Evolutionary conservation across 495 filamentous ascomycete genomes (phyloP).

Genomic region (Penicillium longicatenatum): DNA sequence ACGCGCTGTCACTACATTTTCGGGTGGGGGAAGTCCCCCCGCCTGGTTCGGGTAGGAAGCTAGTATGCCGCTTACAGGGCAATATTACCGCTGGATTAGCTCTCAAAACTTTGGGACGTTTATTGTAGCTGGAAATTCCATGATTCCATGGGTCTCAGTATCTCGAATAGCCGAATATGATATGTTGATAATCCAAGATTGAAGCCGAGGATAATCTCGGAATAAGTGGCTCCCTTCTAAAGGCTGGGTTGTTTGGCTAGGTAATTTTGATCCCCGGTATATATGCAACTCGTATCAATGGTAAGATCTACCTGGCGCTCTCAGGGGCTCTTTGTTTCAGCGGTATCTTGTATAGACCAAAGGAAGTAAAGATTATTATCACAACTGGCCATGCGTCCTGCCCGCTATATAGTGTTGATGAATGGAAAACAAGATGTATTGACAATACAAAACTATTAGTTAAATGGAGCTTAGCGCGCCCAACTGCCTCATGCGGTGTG

Average conservation of each 20-base stretch:
- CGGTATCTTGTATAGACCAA: neutral
- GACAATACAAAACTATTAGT: neutral
- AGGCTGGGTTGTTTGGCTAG: too few species aligned
- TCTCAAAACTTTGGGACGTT: neutral
- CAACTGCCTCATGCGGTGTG: conserved; percentile 7
- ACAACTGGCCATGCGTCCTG: neutral
- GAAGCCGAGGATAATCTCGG: neutral
- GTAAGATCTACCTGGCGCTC: too few species aligned
- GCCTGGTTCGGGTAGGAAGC: neutral
- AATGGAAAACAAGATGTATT: neutral
- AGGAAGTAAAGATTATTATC: neutral
- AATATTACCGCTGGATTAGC: neutral
- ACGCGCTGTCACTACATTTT: conserved; percentile 4
- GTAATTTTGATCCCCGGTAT: too few species aligned
- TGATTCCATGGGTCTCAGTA: neutral
- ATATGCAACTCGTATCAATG: too few species aligned
- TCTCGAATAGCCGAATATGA: neutral
- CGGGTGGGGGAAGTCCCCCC: conserved; percentile 1
- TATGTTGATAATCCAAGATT: neutral
- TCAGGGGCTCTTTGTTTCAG: neutral
- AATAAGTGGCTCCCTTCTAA: too few species aligned
- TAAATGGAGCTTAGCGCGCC: conserved; percentile 1
- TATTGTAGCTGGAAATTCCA: too few species aligned
- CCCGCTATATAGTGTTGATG: neutral
- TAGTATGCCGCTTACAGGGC: neutral